These are phyloP conservation scores for Globisporangium cederbergense DNA, from an alignment of 352 stramenopile species.

Conservation along the genomic window DNA sequence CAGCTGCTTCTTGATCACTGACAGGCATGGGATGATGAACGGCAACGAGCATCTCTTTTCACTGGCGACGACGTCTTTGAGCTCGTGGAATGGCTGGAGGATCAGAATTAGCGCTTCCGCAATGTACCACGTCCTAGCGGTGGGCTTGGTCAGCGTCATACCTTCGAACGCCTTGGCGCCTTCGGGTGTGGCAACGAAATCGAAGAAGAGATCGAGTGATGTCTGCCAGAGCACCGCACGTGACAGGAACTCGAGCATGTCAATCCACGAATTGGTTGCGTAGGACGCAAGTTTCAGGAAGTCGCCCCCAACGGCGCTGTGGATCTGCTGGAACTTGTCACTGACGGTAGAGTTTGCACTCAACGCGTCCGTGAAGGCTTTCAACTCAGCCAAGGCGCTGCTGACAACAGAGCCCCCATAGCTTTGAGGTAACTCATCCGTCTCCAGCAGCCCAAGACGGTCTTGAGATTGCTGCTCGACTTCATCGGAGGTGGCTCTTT, in stretches of 20 bases:
- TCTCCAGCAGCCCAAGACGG: neutral
- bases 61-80: constrained; percentile 31
- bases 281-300: neutral
- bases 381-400: constrained; percentile 1
- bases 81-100: constrained; percentile 38
- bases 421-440: neutral
- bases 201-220: constrained; percentile 21
- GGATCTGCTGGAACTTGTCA: constrained; percentile 13
- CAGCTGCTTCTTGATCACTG: constrained; percentile 33
- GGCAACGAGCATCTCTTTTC: constrained; percentile 34
- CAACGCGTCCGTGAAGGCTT: constrained; percentile 6
- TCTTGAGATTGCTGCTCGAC: neutral
- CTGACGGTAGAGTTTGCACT: neutral
- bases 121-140: constrained; percentile 27
- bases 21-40: constrained; percentile 36
- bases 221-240: constrained; percentile 21
- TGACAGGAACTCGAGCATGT: constrained; percentile 23
- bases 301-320: constrained; percentile 6
- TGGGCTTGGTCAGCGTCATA: constrained; percentile 11
- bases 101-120: constrained; percentile 38
- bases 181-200: constrained; percentile 7
- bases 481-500: neutral
- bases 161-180: constrained; percentile 5
- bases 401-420: neutral
- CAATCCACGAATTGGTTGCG: constrained; percentile 17